These are phyloP conservation scores for Inga laurina DNA, from an alignment of 306 rosid genomes.

Conservation along the genomic window DNA sequence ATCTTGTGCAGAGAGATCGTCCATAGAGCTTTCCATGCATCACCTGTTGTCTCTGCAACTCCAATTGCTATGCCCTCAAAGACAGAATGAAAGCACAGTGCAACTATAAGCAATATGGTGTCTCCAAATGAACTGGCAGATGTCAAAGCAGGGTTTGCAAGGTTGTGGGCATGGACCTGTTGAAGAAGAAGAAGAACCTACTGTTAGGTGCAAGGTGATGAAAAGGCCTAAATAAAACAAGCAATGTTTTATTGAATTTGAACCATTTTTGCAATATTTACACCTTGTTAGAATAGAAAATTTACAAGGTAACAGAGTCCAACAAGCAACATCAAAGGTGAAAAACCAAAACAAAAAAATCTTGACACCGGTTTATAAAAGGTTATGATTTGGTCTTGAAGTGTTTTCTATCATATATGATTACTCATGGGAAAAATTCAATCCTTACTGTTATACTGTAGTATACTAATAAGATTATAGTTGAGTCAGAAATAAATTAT, in stretches of 20 bases:
- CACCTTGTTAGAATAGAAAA: neutral
- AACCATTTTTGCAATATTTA: neutral
- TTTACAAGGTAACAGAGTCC: neutral
- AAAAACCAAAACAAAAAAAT: no score
- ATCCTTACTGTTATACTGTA: neutral
- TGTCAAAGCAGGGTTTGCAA: constrained; percentile 31
- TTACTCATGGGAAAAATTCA: neutral
- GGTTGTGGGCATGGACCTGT: constrained; percentile 48
- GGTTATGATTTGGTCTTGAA: neutral
- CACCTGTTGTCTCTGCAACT: constrained; percentile 58
- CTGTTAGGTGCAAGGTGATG: constrained; percentile 2
- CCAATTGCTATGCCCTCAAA: constrained; percentile 88
- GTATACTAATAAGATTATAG: neutral
- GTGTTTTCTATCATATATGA: neutral
- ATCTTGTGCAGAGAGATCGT: constrained; percentile 80
- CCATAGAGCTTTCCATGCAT: constrained; percentile 91
- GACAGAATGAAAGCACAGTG: constrained; percentile 77
- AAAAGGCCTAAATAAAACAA: neutral
- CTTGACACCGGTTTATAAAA: neutral
- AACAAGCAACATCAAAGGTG: neutral
- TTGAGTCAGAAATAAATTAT: neutral
- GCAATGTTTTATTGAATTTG: neutral
- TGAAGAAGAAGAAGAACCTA: constrained; percentile 1
- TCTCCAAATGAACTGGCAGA: constrained; percentile 61
- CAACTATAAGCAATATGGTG: constrained; percentile 58